These are phyloP conservation scores for Oenanthe javanica DNA, from an alignment of 140 eudicot species.

Conservation along the genomic window DNA sequence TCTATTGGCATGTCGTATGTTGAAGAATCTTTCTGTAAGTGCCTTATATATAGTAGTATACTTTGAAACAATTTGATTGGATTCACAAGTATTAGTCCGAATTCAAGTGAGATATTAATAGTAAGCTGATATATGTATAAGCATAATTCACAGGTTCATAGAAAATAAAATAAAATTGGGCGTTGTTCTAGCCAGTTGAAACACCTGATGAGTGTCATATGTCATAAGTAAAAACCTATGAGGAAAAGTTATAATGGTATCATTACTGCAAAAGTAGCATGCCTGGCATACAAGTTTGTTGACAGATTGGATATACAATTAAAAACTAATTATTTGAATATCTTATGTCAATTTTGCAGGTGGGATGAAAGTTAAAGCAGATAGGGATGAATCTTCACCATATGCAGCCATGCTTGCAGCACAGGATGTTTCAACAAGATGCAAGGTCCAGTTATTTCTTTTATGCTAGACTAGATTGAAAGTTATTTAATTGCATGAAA, in stretches of 20 bases:
- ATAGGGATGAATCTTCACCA: constrained; percentile 74
- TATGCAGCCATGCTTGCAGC: constrained; percentile 93
- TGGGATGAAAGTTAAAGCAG: constrained; percentile 75
- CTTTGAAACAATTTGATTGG: neutral
- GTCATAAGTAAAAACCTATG: neutral
- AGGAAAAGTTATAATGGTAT: neutral
- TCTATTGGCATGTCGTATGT: neutral
- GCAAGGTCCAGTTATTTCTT: constrained; percentile 37
- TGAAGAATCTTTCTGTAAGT: neutral
- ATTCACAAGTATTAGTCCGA: neutral
- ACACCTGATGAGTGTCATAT: neutral
- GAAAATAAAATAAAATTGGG: neutral
- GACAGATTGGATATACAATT: neutral
- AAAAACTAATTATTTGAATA: neutral
- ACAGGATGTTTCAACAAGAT: constrained; percentile 59
- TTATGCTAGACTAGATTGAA: neutral
- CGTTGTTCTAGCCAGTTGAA: neutral
- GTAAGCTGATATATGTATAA: neutral
- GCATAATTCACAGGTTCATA: neutral
- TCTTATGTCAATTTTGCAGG: constrained; percentile 23
- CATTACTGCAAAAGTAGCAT: neutral
- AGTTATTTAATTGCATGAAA: neutral
- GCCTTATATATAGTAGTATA: neutral
- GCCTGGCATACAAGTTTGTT: neutral
- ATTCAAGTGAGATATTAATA: neutral